Percentiles rank a stretch among this genome's conserved stretches.
Evolutionary conservation across 163 green algal species (phyloP).

Genomic region (Prototheca cutis): DNA sequence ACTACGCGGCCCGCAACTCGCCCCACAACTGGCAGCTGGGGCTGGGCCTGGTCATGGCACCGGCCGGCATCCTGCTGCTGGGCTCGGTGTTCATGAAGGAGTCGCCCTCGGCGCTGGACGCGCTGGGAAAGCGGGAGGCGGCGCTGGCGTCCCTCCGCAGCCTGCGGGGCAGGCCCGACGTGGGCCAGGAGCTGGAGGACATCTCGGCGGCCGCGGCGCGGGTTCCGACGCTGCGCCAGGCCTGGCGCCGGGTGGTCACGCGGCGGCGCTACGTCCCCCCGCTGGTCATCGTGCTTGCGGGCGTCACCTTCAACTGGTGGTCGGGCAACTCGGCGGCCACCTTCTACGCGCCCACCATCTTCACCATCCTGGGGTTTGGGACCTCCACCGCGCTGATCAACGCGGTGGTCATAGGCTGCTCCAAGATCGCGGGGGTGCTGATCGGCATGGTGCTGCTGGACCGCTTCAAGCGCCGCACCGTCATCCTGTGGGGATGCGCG

Average conservation of each 20-base stretch:
- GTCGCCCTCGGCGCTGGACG: not conserved
- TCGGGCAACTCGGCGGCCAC: constrained; percentile 4
- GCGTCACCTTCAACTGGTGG: constrained; percentile 7
- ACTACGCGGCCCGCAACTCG: constrained; percentile 1
- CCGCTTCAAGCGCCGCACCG: not conserved
- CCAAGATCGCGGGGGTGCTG: constrained; percentile 3
- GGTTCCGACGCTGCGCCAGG: not conserved
- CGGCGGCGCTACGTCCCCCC: not conserved
- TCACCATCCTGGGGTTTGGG: constrained; percentile 8
- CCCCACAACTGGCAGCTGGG: not conserved
- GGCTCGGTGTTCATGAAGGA: constrained; percentile 4
- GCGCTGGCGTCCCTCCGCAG: not conserved
- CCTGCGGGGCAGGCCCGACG: not conserved
- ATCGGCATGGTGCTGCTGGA: constrained; percentile 1
- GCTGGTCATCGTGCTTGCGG: not conserved
- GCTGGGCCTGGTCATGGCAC: constrained; percentile 1
- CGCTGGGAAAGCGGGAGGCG: not conserved
- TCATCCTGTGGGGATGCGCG: not conserved
- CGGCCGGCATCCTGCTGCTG: not conserved
- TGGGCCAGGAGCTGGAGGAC: not conserved
- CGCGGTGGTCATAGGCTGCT: constrained; percentile 4
- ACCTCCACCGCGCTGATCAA: not conserved
- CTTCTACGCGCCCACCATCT: constrained; percentile 6
- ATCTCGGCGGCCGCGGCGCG: not conserved
- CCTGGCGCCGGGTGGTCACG: not conserved